phyloP scores from a whole-genome alignment of 805 yeast genomes.

The Starmerella kuoi region DNA sequence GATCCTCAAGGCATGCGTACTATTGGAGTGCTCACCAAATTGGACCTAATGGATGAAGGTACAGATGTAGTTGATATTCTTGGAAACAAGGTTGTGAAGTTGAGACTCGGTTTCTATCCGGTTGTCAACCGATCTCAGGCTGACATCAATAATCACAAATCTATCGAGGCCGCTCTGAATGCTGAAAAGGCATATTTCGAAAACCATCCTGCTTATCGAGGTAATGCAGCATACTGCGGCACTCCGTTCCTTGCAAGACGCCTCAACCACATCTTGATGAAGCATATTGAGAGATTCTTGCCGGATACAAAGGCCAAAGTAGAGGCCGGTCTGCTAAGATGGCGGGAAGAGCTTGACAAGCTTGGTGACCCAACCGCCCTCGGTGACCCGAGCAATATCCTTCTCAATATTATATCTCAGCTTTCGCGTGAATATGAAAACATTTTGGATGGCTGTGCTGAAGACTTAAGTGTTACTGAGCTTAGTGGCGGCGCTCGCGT shows the following conservation, averaged over 20 bases:
- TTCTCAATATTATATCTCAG: constrained; percentile 81
- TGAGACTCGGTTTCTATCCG: constrained; percentile 91
- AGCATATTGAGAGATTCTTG: constrained; percentile 74
- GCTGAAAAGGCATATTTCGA: constrained; percentile 77
- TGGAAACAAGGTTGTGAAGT: constrained; percentile 89
- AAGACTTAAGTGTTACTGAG: constrained; percentile 77
- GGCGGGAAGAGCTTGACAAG: constrained; percentile 60
- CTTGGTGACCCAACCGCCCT: constrained; percentile 70
- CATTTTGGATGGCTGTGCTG: constrained; percentile 82
- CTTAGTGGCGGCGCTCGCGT: constrained; percentile 97
- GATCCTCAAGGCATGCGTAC: constrained; percentile 95
- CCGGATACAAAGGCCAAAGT: constrained; percentile 91
- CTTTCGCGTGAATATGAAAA: constrained; percentile 85
- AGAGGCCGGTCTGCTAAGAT: constrained; percentile 71
- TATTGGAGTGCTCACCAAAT: constrained; percentile 90
- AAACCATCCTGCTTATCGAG: constrained; percentile 77
- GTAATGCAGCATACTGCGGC: constrained; percentile 93
- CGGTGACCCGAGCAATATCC: constrained; percentile 74
- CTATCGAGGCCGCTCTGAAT: constrained; percentile 73
- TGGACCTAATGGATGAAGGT: constrained; percentile 95
- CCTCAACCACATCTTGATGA: constrained; percentile 73
- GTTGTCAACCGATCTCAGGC: constrained; percentile 95
- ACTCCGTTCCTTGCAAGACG: constrained; percentile 95
- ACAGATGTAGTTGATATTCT: constrained; percentile 93
- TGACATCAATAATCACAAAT: constrained; percentile 79